Evolutionary conservation across 1,284 basidiomycete genomes (phyloP).

Genomic region (Moniliophthora roreri): DNA sequence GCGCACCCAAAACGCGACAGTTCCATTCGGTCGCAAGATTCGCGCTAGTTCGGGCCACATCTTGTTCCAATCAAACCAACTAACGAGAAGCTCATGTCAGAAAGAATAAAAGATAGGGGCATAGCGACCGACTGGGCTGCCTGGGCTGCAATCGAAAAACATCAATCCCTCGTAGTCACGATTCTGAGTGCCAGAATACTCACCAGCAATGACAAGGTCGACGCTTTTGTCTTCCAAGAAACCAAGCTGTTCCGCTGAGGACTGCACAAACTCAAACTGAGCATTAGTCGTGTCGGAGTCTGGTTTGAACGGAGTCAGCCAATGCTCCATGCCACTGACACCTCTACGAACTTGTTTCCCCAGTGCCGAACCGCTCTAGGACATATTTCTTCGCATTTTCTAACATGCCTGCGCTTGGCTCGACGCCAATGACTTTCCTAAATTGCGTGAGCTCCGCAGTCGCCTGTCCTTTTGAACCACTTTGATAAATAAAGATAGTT

Average conservation of each 20-base stretch:
- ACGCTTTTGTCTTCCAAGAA: constrained; percentile 57
- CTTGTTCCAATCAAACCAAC: constrained; percentile 80
- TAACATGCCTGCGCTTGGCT: constrained; percentile 78
- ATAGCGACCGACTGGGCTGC: too few species aligned
- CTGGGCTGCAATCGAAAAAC: constrained; percentile 52
- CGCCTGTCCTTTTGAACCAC: constrained; percentile 53
- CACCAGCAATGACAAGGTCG: constrained; percentile 78
- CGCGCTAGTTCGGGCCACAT: constrained; percentile 73
- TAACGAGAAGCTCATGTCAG: too few species aligned
- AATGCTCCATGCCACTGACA: constrained; percentile 3
- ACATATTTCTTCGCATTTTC: constrained; percentile 51
- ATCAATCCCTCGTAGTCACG: not conserved
- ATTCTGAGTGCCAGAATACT: constrained; percentile 14
- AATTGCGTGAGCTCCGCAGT: constrained; percentile 66
- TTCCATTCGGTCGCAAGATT: constrained; percentile 67
- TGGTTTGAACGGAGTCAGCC: constrained; percentile 3
- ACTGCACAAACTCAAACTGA: constrained; percentile 47
- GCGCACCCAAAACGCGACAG: constrained; percentile 75
- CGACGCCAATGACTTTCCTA: constrained; percentile 63
- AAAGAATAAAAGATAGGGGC: too few species aligned
- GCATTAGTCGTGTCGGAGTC: not conserved
- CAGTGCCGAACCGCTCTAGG: constrained; percentile 1
- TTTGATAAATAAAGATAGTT: constrained; percentile 1
- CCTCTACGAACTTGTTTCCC: constrained; percentile 10
- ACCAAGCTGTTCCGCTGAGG: constrained; percentile 54